These are phyloP conservation scores for Acanthamoeba castellanii DNA, from an alignment of 208 protist species.

Conservation along the genomic window DNA sequence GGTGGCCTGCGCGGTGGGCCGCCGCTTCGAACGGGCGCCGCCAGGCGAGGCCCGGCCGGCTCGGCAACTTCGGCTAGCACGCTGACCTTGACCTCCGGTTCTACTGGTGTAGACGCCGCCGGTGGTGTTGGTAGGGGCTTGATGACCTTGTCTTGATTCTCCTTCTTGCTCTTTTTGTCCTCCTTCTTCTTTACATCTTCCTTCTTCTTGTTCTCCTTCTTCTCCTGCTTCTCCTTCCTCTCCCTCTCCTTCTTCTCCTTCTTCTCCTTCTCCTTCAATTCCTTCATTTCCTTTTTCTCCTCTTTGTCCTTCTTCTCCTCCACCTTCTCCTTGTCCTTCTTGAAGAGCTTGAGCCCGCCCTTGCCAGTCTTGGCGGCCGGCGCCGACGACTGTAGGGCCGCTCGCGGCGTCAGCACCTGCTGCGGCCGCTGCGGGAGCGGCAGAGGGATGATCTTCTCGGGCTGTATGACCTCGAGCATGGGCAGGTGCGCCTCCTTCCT, in stretches of 20 bases:
- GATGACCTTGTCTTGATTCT: no score
- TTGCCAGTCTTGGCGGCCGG: neutral
- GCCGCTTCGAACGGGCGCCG: neutral
- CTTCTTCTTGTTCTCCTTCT: neutral
- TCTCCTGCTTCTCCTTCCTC: constrained; percentile 43
- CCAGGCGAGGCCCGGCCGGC: neutral
- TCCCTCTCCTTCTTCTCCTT: neutral
- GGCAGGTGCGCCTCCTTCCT: neutral
- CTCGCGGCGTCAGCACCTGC: neutral
- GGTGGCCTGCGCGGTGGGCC: neutral
- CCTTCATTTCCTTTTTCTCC: neutral
- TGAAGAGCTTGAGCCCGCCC: neutral
- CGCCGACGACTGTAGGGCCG: neutral
- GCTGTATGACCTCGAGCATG: neutral
- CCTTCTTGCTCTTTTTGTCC: neutral
- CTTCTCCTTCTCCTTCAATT: constrained; percentile 10
- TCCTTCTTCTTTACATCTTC: neutral
- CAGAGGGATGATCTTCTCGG: neutral
- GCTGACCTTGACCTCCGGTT: no score
- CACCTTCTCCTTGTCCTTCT: neutral
- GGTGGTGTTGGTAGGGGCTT: no score
- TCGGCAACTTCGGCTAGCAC: no score
- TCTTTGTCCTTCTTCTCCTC: neutral
- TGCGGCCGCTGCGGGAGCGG: neutral
- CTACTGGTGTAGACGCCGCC: no score